Evolutionary conservation across 1,284 basidiomycete genomes (phyloP), one percentile per base, ranked within the genome.

Genomic region (Austroboletus niveus): DNA sequence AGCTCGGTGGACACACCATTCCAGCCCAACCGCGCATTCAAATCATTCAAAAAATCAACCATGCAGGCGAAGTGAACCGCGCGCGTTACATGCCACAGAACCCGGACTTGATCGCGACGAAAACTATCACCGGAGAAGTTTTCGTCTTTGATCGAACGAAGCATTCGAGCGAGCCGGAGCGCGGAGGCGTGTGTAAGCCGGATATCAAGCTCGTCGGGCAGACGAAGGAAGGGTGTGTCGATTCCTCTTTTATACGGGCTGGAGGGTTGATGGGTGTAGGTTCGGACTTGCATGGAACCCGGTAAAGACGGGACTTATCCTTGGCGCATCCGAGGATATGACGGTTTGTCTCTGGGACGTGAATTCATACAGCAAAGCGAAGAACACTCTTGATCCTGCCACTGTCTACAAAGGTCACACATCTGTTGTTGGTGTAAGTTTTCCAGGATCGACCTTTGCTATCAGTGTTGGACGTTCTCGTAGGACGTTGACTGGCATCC

Each of bases 11-110:
- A 3, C 85, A 95, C 70, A 85, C 82, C 15, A 84, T 93, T 36
- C 86, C 89, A 6, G 79, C 87, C 34, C 69, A 73, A 38, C 91
- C 94, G 1, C 84, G 92, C 27, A 85, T 99, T 56, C 87, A 92
- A 64, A 84, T 98, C 65, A 89, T 88, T 32, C 97, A 99, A 69
- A 88, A 85, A 56, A 99, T 99, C 75, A 95, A 95, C 69, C 97
- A 99, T 71, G 82, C 84, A 9, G 94, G 94, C 46, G 97, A 99
- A 71, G 93, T 99, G 63, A 99, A 99, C 72, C 78, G 95, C 36
- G 97, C 97, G 51, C 81, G 97, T 42, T 99, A 99, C 71, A 98
- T 98, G 92, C 97, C 97, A 14, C 96, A 98, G 72, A 99, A 99
- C 66, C 91, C 93, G 7, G 93, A 99, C 71, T 72, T 99, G 59